These are phyloP conservation scores for Thalassiosira mediterranea DNA, from an alignment of 352 stramenopile species.

Conservation along the genomic window DNA sequence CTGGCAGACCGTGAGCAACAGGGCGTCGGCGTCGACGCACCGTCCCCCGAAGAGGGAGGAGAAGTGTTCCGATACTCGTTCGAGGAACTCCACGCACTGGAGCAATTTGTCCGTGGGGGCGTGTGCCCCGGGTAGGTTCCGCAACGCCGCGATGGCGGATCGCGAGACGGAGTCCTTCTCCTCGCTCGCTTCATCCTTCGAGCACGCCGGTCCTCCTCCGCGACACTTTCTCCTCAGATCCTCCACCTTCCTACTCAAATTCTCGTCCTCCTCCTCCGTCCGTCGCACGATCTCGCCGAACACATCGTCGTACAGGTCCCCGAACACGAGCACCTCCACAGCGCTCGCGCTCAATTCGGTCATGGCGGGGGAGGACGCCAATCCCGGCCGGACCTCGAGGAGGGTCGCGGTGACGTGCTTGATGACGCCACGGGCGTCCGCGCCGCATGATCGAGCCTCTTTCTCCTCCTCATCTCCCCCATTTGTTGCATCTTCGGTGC, in stretches of 20 bases:
- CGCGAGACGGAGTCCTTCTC: slow-evolving; percentile 47
- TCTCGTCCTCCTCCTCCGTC: slow-evolving; percentile 58
- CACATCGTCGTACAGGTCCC: slow-evolving; percentile 79
- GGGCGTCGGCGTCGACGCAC: slow-evolving; percentile 69
- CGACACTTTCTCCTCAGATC: slow-evolving; percentile 40
- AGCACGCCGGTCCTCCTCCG: slow-evolving; percentile 1
- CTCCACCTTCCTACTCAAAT: slow-evolving; percentile 57
- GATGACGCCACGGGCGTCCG: slow-evolving; percentile 79
- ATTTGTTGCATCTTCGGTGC: neutral
- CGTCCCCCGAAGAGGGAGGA: slow-evolving; percentile 28
- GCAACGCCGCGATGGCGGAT: slow-evolving; percentile 57
- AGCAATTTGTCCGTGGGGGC: slow-evolving; percentile 74
- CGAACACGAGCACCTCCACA: slow-evolving; percentile 81
- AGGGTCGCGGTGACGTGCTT: slow-evolving; percentile 81
- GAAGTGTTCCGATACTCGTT: slow-evolving; percentile 76
- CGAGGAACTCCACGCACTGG: slow-evolving; percentile 72
- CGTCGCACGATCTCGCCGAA: slow-evolving; percentile 74
- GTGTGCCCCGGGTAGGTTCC: slow-evolving; percentile 58
- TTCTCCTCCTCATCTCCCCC: slow-evolving; percentile 10
- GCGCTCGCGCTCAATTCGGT: slow-evolving; percentile 76
- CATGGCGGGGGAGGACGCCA: slow-evolving; percentile 63
- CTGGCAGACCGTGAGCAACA: slow-evolving; percentile 80
- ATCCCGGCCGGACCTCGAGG: slow-evolving; percentile 67
- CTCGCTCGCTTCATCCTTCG: neutral
- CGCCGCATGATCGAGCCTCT: slow-evolving; percentile 37